Evolutionary conservation across 306 rosid species (phyloP).

Genomic region (Macrotyloma uniflorum): DNA sequence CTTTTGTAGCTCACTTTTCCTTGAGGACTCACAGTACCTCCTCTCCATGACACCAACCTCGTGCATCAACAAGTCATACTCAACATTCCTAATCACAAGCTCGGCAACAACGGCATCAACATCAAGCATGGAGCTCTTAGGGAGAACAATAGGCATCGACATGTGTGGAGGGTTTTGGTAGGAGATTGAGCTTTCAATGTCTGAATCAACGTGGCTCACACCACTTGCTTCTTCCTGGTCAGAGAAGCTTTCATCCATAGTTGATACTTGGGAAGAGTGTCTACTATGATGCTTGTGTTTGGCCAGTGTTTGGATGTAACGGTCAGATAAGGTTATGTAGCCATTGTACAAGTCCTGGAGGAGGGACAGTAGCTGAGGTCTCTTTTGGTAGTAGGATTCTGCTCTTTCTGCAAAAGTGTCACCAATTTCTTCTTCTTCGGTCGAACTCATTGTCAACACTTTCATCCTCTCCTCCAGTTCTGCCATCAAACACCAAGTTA

Average conservation of each 20-base stretch:
- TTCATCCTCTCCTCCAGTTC: conserved; percentile 91
- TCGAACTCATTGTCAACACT: conserved; percentile 43
- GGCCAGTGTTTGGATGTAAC: conserved; percentile 70
- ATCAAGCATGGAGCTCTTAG: conserved; percentile 5
- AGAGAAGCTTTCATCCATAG: conserved; percentile 45
- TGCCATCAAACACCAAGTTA: conserved; percentile 40
- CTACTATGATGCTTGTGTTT: conserved; percentile 55
- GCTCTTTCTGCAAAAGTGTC: conserved; percentile 91
- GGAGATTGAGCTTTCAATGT: conserved; percentile 77
- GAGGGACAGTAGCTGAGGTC: conserved; percentile 82
- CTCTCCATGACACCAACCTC: conserved; percentile 65
- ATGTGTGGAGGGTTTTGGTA: conserved; percentile 50
- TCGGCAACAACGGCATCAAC: conserved; percentile 60
- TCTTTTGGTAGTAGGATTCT: conserved; percentile 79
- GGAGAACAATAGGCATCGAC: neutral
- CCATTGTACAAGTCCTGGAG: conserved; percentile 86
- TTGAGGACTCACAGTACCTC: conserved; percentile 58
- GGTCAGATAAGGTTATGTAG: conserved; percentile 76
- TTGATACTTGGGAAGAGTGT: conserved; percentile 63
- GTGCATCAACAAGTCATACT: conserved; percentile 56
- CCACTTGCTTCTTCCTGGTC: conserved; percentile 61
- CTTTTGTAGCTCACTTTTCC: conserved; percentile 80
- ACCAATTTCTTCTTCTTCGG: conserved; percentile 53
- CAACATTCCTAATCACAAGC: conserved; percentile 80
- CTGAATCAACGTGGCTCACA: conserved; percentile 63